Evolutionary conservation across 306 rosid species (phyloP), one percentile per base, ranked within the genome.

Genomic region (Rosa chinensis): DNA sequence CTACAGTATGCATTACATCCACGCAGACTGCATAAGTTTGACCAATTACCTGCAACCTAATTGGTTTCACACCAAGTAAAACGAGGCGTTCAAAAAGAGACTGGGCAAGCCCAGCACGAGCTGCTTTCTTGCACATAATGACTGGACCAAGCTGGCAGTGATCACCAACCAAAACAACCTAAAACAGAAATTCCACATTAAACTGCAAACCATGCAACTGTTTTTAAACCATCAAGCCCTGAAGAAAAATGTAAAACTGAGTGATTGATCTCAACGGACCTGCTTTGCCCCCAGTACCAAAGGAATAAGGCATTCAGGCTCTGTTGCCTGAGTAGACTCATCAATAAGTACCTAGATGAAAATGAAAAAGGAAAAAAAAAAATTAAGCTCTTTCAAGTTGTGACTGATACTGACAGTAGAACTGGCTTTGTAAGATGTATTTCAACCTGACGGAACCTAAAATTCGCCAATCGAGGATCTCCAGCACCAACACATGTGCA

Each of bases 81-180:
- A 96, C 99, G 73, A 96, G 98, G 18, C 99, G 97, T 66, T 96
- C 99, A 89, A 96, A 96, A 67, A 96, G 98, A 21, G 99, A 96
- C 81, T 96, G 99, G 5, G 99, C 99, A 62, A 96, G 83, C 69
- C 99, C 99, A 61, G 99, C 99, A 81, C 99, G 99, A 72, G 99
- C 99, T 18, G 99, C 99, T 89, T 96, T 96, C 88, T 96, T 96
- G 89, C 99, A 96, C 98, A 93, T 96, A 77, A 96, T 96, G 79
- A 96, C 99, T 18, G 99, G 99, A 86, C 99, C 99, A 81, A 96
- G 98, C 84, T 96, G 99, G 85, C 99, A 96, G 77, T 96, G 99
- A 67, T 96, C 99, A 63, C 99, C 99, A 81, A 96, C 99, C 80
- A 96, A 97, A 85, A 96, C 93, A 73, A 89, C 97, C 99, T 96